A percentile compares a stretch with the other conserved stretches of the same genome.
phyloP scores from a whole-genome alignment of 176 grass and related monocot species.

The Eremochloa ophiuroides region DNA sequence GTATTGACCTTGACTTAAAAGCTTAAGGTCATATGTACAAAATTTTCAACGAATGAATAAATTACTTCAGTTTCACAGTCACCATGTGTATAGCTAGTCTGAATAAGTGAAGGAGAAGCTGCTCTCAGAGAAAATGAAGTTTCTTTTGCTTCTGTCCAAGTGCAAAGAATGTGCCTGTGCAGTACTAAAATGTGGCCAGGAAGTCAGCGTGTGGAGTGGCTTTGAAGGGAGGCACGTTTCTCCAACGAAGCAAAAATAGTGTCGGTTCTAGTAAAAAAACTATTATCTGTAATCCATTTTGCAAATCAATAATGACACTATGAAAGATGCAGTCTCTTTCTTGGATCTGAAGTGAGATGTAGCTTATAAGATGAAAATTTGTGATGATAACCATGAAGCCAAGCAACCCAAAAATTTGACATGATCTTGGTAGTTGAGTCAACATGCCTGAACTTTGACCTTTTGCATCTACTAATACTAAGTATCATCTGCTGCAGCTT shows the following conservation, averaged over 20 bases:
- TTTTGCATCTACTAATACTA: not conserved
- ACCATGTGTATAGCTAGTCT: conserved; percentile 6
- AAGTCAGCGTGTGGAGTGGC: conserved; percentile 37
- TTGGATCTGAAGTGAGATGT: conserved; percentile 29
- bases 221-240: conserved; percentile 50
- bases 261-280: conserved; percentile 17
- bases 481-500: not conserved
- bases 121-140: not conserved
- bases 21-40: not conserved
- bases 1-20: conserved; percentile 20
- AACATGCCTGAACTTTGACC: conserved; percentile 1
- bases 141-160: conserved; percentile 26
- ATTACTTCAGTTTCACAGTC: not conserved
- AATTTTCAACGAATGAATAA: conserved; percentile 11
- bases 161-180: conserved; percentile 34
- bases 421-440: not conserved
- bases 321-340: conserved; percentile 22
- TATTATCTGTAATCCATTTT: conserved; percentile 7
- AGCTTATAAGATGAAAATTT: not conserved
- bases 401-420: not conserved
- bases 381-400: not conserved
- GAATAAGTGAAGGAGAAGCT: conserved; percentile 39
- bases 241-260: conserved; percentile 13
- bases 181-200: conserved; percentile 31
- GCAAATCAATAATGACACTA: conserved; percentile 18